These are phyloP conservation scores for Phylloboletellus chloephorus DNA, from an alignment of 1,284 basidiomycete genomes.

Conservation along the genomic window DNA sequence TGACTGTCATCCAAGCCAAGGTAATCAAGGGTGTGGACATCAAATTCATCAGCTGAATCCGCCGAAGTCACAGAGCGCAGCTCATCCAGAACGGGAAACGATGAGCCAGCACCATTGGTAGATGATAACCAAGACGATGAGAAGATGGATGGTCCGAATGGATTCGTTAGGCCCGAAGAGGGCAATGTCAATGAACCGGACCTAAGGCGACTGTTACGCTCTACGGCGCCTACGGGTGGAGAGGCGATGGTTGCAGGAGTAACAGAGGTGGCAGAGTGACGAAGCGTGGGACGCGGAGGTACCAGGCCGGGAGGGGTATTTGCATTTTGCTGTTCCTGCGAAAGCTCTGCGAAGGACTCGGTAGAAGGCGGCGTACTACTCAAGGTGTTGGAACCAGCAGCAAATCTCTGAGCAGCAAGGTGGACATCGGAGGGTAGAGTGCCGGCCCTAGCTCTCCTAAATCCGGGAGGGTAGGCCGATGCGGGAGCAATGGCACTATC, in stretches of 20 bases:
- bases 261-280: conserved; percentile 55
- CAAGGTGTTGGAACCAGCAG: conserved; percentile 58
- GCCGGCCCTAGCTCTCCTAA: conserved; percentile 82
- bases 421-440: conserved; percentile 85
- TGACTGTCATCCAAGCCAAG: conserved; percentile 82
- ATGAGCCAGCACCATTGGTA: conserved; percentile 48
- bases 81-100: conserved; percentile 68
- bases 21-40: conserved; percentile 91
- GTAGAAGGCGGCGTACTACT: conserved; percentile 51
- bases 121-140: conserved; percentile 82
- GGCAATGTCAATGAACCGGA: conserved; percentile 86
- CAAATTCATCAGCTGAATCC: conserved; percentile 82
- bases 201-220: conserved; percentile 76
- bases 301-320: conserved; percentile 41
- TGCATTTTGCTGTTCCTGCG: conserved; percentile 43
- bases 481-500: conserved; percentile 58
- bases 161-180: conserved; percentile 72
- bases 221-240: conserved; percentile 51
- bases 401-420: conserved; percentile 77
- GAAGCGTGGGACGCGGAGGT: conserved; percentile 62
- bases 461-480: conserved; percentile 71
- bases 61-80: conserved; percentile 72
- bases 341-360: conserved; percentile 60
- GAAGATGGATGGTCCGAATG: conserved; percentile 83
- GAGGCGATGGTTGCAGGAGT: conserved; percentile 54